These are phyloP conservation scores for Vigna reflexopilosa DNA, from an alignment of 306 rosid genomes.

Conservation along the genomic window DNA sequence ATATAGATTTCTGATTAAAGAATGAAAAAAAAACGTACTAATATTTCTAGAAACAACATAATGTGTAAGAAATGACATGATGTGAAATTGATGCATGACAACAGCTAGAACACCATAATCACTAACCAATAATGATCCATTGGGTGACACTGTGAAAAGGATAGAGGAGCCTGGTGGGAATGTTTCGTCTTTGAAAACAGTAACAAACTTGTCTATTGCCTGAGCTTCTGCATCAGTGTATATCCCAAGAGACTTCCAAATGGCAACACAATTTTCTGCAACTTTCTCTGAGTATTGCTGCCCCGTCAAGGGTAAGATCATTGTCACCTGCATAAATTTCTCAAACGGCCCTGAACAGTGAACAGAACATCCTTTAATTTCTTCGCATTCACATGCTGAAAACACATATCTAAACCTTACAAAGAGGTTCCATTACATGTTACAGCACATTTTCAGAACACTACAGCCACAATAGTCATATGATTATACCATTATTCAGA, in stretches of 20 bases:
- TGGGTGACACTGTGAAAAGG: conserved; percentile 70
- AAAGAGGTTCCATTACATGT: neutral
- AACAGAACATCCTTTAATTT: neutral
- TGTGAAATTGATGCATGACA: neutral
- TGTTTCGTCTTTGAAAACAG: conserved; percentile 62
- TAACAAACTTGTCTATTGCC: conserved; percentile 67
- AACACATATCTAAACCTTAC: no score
- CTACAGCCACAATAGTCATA: no score
- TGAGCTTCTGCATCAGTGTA: conserved; percentile 75
- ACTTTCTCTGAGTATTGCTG: conserved; percentile 78
- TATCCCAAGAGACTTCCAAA: conserved; percentile 76
- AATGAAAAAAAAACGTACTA: neutral
- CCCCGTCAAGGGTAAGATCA: conserved; percentile 77
- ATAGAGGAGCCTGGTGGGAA: conserved; percentile 83
- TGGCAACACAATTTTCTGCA: conserved; percentile 67
- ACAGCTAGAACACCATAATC: neutral
- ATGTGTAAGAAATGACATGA: neutral
- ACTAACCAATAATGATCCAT: conserved; percentile 66
- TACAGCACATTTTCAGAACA: neutral
- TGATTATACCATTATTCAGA: no score
- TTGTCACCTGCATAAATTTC: conserved; percentile 61
- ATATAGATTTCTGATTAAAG: neutral
- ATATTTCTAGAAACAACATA: no score
- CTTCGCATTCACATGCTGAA: no score
- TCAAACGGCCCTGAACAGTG: conserved; percentile 50